Conservation (phyloP, 2,329 filamentous ascomycete genomes). For the Exophiala aquamarina region DNA sequence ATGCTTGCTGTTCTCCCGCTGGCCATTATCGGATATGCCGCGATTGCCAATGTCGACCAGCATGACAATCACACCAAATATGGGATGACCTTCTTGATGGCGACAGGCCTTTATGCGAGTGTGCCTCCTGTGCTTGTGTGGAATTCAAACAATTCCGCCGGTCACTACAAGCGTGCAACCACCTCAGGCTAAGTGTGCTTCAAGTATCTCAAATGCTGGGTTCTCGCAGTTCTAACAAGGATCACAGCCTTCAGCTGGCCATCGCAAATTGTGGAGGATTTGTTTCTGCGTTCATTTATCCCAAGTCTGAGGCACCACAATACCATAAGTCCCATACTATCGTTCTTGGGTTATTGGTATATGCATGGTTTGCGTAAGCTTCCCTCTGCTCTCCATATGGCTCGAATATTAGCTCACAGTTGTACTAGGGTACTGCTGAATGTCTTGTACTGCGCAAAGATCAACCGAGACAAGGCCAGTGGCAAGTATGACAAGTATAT, state of each 20-base stretch:
- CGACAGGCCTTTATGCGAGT: constrained; percentile 62
- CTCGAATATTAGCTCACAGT: constrained; percentile 20
- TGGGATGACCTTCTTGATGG: constrained; percentile 68
- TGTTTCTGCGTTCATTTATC: constrained; percentile 65
- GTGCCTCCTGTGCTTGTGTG: constrained; percentile 65
- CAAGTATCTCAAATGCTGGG: not conserved
- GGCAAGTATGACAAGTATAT: constrained; percentile 60
- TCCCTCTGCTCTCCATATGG: not conserved
- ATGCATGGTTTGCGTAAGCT: constrained; percentile 64
- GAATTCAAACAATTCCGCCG: constrained; percentile 67
- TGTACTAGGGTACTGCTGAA: constrained; percentile 56
- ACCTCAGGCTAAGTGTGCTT: constrained; percentile 35
- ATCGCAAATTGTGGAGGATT: constrained; percentile 69
- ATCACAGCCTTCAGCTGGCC: constrained; percentile 58
- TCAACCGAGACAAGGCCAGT: constrained; percentile 61
- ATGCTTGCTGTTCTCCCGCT: constrained; percentile 65
- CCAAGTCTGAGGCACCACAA: constrained; percentile 54
- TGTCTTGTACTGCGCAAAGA: constrained; percentile 62
- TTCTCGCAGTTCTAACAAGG: too few relatives aligned
- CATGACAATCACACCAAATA: constrained; percentile 53
- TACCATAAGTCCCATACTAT: constrained; percentile 64
- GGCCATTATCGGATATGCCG: constrained; percentile 65
- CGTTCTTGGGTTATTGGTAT: constrained; percentile 59
- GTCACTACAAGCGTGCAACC: constrained; percentile 69
- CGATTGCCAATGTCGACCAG: constrained; percentile 57